Evolutionary conservation across 1,284 basidiomycete species (phyloP), one percentile per base, ranked within the genome.

Genomic region (Grifola frondosa): DNA sequence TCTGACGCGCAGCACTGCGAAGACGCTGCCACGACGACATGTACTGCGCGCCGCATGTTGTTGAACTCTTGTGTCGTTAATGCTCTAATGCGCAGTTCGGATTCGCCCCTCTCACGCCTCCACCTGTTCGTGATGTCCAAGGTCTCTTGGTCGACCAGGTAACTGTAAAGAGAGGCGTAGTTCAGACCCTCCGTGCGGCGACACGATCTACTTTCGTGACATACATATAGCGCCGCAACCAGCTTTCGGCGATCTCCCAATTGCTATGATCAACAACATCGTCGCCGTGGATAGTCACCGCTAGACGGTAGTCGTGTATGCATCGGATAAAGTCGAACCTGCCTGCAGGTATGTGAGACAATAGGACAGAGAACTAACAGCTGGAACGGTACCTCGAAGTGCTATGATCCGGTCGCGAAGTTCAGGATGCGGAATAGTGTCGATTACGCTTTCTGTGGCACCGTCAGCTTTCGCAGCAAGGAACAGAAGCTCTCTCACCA

Each of bases 391-490:
- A 88, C 90, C 87, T 68, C 90, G 77, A 20, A 91, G 66, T 12
- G 94, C 69, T 56, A 96, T 96, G 78, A 95, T 87, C 23, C 90
- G 80, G 60, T 96, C 92, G 33, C 92, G 78, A 45, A 96, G 71
- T 49, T 90, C 86, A 32, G 92, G 88, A 66, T 93, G 88, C 48
- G 91, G 75, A 38, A 95, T 83, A 30, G 83, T 81, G 64, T 95
- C 92, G 57, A 95, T 91, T n/a, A 88, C 78, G 54, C 89, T 88
- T 64, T 93, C 87, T 89, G 57, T 17, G 40, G 50, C 31, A 37
- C 15, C 44, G 21, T 23, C 23, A 11, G 34, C 16, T 22, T 40
- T 42, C 32, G 29, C 26, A 34, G 23, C 19, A 40, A 10, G 13
- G 8, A 16, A 24, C 35, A 21, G 33, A 34, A 36, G 20, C 16